phyloP scores from a whole-genome alignment of 108 stramenopile genomes.

The Nitzschia sp. region DNA sequence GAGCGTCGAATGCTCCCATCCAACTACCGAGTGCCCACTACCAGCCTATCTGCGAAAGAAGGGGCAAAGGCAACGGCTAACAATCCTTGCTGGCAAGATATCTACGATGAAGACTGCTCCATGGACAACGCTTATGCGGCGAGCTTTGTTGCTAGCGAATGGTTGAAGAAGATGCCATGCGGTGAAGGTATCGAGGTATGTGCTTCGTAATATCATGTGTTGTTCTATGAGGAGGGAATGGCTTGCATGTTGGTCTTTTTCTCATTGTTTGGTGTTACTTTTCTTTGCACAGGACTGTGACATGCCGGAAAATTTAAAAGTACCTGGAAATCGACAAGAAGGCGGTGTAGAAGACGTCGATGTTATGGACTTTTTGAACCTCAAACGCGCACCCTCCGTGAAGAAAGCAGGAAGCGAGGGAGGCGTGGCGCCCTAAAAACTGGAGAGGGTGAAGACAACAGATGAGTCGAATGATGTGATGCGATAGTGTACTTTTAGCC shows the following conservation, averaged over 20 bases:
- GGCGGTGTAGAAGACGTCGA: slow-evolving; percentile 36
- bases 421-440: background rate
- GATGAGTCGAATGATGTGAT: too few relatives aligned
- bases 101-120: slow-evolving; percentile 63
- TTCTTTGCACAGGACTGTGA: slow-evolving; percentile 45
- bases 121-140: slow-evolving; percentile 51
- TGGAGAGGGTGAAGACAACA: background rate
- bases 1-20: background rate
- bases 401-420: background rate
- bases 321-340: slow-evolving; percentile 42
- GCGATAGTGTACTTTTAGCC: too few relatives aligned
- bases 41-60: background rate
- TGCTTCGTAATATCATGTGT: background rate
- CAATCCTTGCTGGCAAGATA: slow-evolving; percentile 66
- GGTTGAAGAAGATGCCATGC: slow-evolving; percentile 68
- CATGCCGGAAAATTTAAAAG: slow-evolving; percentile 47
- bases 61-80: background rate
- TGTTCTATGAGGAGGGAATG: background rate
- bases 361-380: slow-evolving; percentile 48
- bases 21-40: background rate
- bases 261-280: too few relatives aligned
- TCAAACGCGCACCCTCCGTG: slow-evolving; percentile 29
- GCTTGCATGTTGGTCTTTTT: background rate
- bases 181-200: slow-evolving; percentile 50
- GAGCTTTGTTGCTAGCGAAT: slow-evolving; percentile 55